These are phyloP conservation scores for Cladophialophora carrionii DNA, from an alignment of 2,329 filamentous ascomycete genomes.

Conservation along the genomic window DNA sequence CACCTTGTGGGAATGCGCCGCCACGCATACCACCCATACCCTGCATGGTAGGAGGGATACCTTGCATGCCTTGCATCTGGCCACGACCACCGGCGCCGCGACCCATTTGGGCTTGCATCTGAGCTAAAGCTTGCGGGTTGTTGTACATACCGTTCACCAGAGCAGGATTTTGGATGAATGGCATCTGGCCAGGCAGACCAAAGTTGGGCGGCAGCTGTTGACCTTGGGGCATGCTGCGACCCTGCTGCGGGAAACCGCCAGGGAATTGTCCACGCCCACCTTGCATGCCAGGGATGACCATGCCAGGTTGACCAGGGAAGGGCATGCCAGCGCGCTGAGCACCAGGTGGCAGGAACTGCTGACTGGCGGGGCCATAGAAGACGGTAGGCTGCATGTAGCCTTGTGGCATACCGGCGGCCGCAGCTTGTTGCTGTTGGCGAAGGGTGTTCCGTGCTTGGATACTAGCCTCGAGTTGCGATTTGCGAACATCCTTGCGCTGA, in stretches of 20 bases:
- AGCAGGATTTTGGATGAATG: conserved; percentile 64
- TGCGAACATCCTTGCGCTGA: conserved; percentile 99
- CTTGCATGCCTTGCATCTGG: conserved; percentile 68
- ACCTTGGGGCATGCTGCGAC: conserved; percentile 77
- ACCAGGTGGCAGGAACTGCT: conserved; percentile 48
- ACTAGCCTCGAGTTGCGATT: conserved; percentile 97
- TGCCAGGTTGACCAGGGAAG: conserved; percentile 60
- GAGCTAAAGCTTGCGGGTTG: conserved; percentile 44
- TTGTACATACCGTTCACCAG: conserved; percentile 75
- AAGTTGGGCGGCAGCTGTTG: conserved; percentile 90
- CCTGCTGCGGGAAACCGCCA: conserved; percentile 76
- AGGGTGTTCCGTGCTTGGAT: conserved; percentile 99
- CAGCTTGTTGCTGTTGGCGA: conserved; percentile 95
- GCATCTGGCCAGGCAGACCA: conserved; percentile 72
- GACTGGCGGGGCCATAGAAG: conserved; percentile 78
- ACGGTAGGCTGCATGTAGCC: conserved; percentile 85
- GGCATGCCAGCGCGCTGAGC: conserved; percentile 63
- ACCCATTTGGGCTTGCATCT: conserved; percentile 74
- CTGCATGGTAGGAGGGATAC: conserved; percentile 73
- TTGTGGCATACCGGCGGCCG: conserved; percentile 82
- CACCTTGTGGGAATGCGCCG: conserved; percentile 51
- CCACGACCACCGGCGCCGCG: conserved; percentile 72
- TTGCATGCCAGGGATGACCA: conserved; percentile 69
- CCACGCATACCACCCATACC: conserved; percentile 53
- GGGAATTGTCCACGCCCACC: conserved; percentile 85